Base-by-base conservation (phyloP, 2,329 filamentous ascomycete genomes). In the Rhynchosporium graminicola region DNA sequence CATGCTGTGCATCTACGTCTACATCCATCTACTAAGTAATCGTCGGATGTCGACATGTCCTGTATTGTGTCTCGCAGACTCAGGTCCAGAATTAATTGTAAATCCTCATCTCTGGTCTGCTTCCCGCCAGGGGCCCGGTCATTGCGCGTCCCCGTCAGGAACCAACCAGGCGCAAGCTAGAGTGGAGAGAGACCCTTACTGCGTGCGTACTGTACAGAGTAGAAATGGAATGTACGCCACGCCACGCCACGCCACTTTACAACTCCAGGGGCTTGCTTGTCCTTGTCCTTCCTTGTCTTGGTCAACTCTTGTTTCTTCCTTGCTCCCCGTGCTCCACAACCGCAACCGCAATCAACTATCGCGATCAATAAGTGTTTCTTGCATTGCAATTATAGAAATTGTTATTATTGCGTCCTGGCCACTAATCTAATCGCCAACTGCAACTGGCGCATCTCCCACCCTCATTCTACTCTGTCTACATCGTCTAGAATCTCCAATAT, bases 401-500 rank as follows among this genome's bases (percentile, higher is more conserved):
- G n/a, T 54, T 55, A 13, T 52, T 52, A 42, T 64, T 62, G 62
- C 57, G 20, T 20, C 20, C 63, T 55, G 62, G 62, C 56, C 51
- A 65, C 54, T 60, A 20, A 20, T 20, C 20, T 1, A 20, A 20
- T 20, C 20, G 20, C 20, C 20, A 5, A 40, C 42, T 59, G 57
- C 58, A 40, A 62, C 45, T 60, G 62, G 45, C 55, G 31, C 33
- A 55, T 66, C 61, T 65, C 67, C 55, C 57, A 63, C 64, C 66
- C 59, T 67, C 66, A 43, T 46, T 46, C 10, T 70, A 36, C 33
- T 6, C 33, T 10, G 6, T 67, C 50, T 36, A 40, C 50, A 33
- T 62, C 56, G 48, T 50, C 59, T 51, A 47, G 40, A 59, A 45
- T n/a, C 12, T 52, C 26, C 43, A 9, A 13, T 48, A 50, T 43